Base-by-base conservation (phyloP, 1,284 basidiomycete species). In the Leccinum subrobustum region DNA sequence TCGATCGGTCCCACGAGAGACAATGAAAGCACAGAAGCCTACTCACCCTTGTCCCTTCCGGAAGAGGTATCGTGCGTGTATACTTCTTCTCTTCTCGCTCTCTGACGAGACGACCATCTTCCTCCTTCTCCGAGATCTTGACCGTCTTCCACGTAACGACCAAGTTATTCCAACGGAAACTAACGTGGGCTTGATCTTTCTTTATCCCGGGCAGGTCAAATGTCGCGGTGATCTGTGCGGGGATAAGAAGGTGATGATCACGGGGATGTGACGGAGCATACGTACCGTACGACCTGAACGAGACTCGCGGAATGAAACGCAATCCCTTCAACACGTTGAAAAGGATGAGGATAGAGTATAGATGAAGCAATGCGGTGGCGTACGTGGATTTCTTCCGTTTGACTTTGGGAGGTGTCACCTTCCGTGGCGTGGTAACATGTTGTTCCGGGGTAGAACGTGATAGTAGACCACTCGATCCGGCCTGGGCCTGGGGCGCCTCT, bases 171-270 rank as follows among this genome's bases (percentile, higher is more conserved):
- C 80, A 78, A 59, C 87, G 86, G 66, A 83, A 90, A 68, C 83
- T 88, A 67, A 91, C 84, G 64, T 90, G 88, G 60, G 89, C 83
- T 61, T 91, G 84, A 61, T 88, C 79, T 70, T 89, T 90, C 67
- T 79, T 79, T 54, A 89, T 81, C 33, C 86, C 86, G 2, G 79
- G 79, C 67, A 91, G 75, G 62, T 89, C 85, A 70, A 90, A 88
- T 44, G 76, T 79, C 29, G 80, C 81, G 37, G 75, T 78, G 50
- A 76, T 75, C 71, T 67, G 56, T 31, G 62, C 52, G 70, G 73
- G 62, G 31, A 65, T 73, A 74, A 74, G 64, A 53, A 52, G 68
- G 63, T 31, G 51, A 29, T 44, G 27, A 60, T 62, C 29, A 50
- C 54, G 53, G 58, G 35, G 33, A 64, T 42, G 58, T 58, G 60